These are phyloP conservation scores for Claviceps cyperi DNA, from an alignment of 2,329 filamentous ascomycete genomes.

Conservation along the genomic window DNA sequence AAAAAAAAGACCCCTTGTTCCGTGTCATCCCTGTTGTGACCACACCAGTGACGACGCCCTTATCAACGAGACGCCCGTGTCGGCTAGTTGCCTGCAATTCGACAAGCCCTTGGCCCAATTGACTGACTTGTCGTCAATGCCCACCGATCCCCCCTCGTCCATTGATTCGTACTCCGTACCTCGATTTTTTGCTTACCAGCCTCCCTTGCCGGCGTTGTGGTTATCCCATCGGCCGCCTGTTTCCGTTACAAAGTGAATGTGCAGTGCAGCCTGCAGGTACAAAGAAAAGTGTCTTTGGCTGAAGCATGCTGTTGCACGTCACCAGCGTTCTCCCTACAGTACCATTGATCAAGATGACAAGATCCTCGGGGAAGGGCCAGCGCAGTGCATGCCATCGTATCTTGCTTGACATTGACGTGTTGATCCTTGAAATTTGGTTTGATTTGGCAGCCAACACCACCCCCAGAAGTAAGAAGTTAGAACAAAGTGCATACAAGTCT, in stretches of 20 bases:
- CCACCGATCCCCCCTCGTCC: background rate
- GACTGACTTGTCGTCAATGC: background rate
- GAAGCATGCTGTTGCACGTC: background rate
- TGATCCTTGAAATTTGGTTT: constrained; percentile 6
- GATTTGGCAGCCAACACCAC: constrained; percentile 2
- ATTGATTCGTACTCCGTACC: background rate
- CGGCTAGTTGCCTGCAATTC: background rate
- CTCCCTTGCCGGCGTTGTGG: background rate
- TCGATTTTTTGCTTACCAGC: background rate
- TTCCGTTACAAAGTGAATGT: background rate
- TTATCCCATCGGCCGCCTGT: background rate
- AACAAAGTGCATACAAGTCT: too few species aligned
- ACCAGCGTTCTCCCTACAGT: background rate
- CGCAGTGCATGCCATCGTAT: background rate
- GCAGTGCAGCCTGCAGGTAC: background rate
- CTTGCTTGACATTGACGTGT: too few species aligned
- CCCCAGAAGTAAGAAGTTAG: background rate
- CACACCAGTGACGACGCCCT: background rate
- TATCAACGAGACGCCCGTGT: background rate
- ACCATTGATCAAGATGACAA: too few species aligned
- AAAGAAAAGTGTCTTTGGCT: background rate
- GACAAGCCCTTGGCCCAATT: constrained; percentile 2
- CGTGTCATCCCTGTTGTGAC: background rate
- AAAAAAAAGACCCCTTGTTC: background rate
- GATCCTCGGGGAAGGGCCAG: too few species aligned